phyloP scores from a whole-genome alignment of 768 basidiomycete genomes.

The Lentinula guzmanii region DNA sequence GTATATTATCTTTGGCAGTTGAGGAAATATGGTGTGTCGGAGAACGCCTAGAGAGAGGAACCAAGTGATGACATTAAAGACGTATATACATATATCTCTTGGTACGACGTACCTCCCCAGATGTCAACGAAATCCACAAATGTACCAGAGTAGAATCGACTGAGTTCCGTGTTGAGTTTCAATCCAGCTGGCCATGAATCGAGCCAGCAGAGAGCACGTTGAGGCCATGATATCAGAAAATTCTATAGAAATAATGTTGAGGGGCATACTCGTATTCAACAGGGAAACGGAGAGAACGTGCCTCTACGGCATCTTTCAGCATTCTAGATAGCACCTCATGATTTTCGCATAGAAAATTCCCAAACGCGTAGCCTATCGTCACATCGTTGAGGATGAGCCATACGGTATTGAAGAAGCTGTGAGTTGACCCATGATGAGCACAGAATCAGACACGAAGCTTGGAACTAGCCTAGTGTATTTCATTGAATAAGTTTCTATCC shows the following conservation, averaged over 20 bases:
- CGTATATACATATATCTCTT: neutral
- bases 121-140: conserved; percentile 58
- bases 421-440: neutral
- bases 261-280: neutral
- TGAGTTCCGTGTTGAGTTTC: conserved; percentile 95
- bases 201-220: conserved; percentile 67
- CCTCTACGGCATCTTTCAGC: conserved; percentile 33
- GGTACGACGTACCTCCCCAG: conserved; percentile 62
- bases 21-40: conserved; percentile 16
- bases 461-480: conserved; percentile 62
- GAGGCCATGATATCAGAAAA: conserved; percentile 41
- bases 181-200: conserved; percentile 95
- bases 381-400: conserved; percentile 92
- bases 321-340: conserved; percentile 35
- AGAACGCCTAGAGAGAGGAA: conserved; percentile 16
- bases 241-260: conserved; percentile 17
- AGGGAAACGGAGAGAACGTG: conserved; percentile 13
- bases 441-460: neutral
- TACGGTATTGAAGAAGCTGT: conserved; percentile 74
- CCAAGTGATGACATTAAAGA: too few species aligned
- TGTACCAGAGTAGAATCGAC: conserved; percentile 70
- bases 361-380: conserved; percentile 73
- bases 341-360: conserved; percentile 68
- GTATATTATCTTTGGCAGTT: conserved; percentile 23
- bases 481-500: conserved; percentile 38